phyloP scores from a whole-genome alignment of 2,329 filamentous ascomycete genomes.

The Paecilomyces fulvus region DNA sequence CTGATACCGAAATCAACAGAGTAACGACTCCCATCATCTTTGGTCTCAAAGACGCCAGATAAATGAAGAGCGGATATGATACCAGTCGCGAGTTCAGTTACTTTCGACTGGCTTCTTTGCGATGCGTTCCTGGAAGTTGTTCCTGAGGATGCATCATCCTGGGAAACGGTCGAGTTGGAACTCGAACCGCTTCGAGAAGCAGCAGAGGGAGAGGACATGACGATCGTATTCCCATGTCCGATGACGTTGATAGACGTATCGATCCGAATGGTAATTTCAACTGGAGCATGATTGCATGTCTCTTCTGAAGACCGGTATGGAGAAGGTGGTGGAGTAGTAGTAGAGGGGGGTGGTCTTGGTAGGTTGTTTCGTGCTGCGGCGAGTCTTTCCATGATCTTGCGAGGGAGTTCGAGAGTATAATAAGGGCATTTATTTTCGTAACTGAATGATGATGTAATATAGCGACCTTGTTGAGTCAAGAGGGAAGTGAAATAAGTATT shows the following conservation, averaged over 20 bases:
- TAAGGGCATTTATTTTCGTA: too few relatives aligned
- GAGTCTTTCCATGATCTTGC: too few relatives aligned
- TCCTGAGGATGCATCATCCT: neutral
- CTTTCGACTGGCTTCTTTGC: constrained; percentile 14
- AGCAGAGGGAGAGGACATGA: constrained; percentile 12
- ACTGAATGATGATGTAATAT: too few relatives aligned
- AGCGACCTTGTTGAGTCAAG: too few relatives aligned
- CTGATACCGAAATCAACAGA: constrained; percentile 19
- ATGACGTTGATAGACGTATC: constrained; percentile 26
- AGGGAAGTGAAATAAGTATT: too few relatives aligned
- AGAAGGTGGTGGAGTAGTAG: too few relatives aligned
- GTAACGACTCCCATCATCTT: constrained; percentile 6
- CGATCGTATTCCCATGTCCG: constrained; percentile 25
- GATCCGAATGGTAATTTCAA: constrained; percentile 23
- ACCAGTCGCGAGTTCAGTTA: constrained; percentile 16
- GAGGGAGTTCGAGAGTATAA: too few relatives aligned
- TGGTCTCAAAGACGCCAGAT: constrained; percentile 8
- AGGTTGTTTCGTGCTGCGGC: too few relatives aligned
- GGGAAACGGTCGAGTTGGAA: neutral
- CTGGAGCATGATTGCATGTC: neutral
- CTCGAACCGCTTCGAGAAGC: neutral
- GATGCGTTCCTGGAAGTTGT: constrained; percentile 8
- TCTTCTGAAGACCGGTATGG: neutral
- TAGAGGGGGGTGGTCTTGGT: too few relatives aligned
- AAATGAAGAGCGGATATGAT: constrained; percentile 15